Base-by-base conservation (phyloP, 176 grass and related monocot species). In the Eleusine indica region DNA sequence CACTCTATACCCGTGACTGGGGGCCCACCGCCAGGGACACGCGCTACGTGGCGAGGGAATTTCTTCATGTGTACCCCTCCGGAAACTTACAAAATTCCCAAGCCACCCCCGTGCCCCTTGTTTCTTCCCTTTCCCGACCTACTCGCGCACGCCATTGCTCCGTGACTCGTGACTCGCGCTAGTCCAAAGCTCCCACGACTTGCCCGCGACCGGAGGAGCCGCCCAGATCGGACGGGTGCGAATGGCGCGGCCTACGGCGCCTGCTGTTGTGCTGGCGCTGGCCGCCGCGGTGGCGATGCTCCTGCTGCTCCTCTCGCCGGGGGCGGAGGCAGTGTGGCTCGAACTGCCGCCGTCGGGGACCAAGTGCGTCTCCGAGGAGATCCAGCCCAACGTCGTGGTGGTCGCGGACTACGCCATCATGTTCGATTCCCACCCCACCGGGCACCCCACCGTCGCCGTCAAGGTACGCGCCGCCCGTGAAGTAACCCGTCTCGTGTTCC, bases 351-450 rank as follows among this genome's bases (percentile, higher is more conserved):
- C 79, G 52, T 61, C 84, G 69, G 96, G 96, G 14, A 92, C 96
- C 80, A 98, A 98, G 96, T 98, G 96, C 91, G 87, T 98, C 8
- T 95, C 96, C 43, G 96, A 98, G 87, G 96, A 98, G 87, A 98
- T 98, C 89, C 96, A 98, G 65, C 96, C 96, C 40, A 94, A 95
- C 91, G 96, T 98, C 80, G 93, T 98, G 56, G 91, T 95, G 62
- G 75, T 98, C 73, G 91, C 85, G 21, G 93, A 98, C 72, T 98
- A 98, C 88, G 18, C 77, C 10, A 44, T 95, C 86, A 77, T 94
- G 74, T 69, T 72, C 77, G 88, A 99, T 51, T 71, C 82, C 49
- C 89, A 82, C 80, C 64, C 83, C 28, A 60, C 52, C 52, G 66
- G 70, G 12, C 87, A 91, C 25, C 93, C 96, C 48, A 95, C 93